Evolutionary conservation across 2,329 filamentous ascomycete genomes (phyloP), one percentile per base, ranked within the genome.

Genomic region (Claviceps maximensis): DNA sequence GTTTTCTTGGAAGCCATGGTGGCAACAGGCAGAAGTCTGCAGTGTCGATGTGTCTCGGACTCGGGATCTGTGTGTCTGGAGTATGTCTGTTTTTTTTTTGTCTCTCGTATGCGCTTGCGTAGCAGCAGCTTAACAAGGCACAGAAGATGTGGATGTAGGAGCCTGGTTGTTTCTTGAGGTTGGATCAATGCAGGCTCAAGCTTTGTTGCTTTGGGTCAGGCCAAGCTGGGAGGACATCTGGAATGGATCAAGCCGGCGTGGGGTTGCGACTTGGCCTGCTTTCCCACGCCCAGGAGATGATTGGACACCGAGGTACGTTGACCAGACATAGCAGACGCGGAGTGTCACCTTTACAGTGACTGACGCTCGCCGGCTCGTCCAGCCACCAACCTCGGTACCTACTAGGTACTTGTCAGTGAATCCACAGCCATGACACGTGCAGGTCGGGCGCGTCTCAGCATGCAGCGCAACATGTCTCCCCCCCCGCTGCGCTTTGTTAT

Each of bases 1-100:
- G 74, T 68, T 65, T 78, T 79, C 65, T 79, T 83, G 60, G 78
- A 74, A 31, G 81, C 71, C 80, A 84, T 84, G 60, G 54, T 69
- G 61, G 46, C 41, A 51, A 55, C n/a, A n/a, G 13, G 15, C 2
- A 15, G 33, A 17, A 38, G 12, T 38, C 33, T 38, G 33, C 33
- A 7, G 17, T 38, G 33, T 38, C 13, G 2, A 38, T 15, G 33
- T 38, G 33, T 38, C 33, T 38, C 33, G 33, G 13, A 4, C 2
- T 4, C 4, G 33, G 13, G 17, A 12, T 23, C 21, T 13, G 15
- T n/a, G 17, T 15, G 29, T 40, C 21, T 31, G 5, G 10, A 4
- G 19, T 25, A 3, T 8, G 19, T 42, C 10, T 4, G 3, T 42
- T 4, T 12, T 10, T 42, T 3, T 10, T 9, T 42, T n/a, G 19